Base-by-base conservation (phyloP, 2,329 filamentous ascomycete species). In the Fusarium kyushuense region DNA sequence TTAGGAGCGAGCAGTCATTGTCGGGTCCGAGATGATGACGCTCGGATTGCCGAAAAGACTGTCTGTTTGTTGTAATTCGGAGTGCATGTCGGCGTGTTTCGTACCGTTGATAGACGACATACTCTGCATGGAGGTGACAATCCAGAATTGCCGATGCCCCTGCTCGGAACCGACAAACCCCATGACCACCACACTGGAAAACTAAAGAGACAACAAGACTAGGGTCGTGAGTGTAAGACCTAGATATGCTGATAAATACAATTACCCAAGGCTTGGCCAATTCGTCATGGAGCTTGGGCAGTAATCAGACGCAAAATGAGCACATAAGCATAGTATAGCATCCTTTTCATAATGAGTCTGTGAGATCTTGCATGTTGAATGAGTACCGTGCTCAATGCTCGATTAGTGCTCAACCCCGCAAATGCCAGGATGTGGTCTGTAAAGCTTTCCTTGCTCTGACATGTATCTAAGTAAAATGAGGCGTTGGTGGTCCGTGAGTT, bases 401-500 rank as follows among this genome's bases (percentile, higher is more conserved):
- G 54, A 45, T 67, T 27, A 59, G 48, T 41, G 55, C 40, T 46
- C 45, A 53, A 64, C 47, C 63, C 63, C 58, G 53, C 40, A 61
- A 48, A 66, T 51, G 41, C 43, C 29, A 38, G 33, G 41, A 47
- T 30, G 49, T 58, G 63, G 21, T 21, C 35, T 23, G 23, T 61
- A 36, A 19, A 25, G n/a, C 5, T 32, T 33, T 42, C 65, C 58
- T 60, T 64, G 63, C 40, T 36, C 38, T 49, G 33, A 16, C 17
- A 21, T 40, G 33, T 33, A 40, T 19, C 35, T 27, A 55, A 46
- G 48, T 48, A 51, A 63, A 62, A 29, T 48, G 59, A 63, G 58
- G 58, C 45, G 53, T 38, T 64, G 43, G 29, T 67, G 63, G 52
- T 67, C 47, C 57, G 58, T 63, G 63, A 65, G 56, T 56, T 33